Base-by-base conservation (phyloP, 352 stramenopile species). In the Pythium brachiatum region DNA sequence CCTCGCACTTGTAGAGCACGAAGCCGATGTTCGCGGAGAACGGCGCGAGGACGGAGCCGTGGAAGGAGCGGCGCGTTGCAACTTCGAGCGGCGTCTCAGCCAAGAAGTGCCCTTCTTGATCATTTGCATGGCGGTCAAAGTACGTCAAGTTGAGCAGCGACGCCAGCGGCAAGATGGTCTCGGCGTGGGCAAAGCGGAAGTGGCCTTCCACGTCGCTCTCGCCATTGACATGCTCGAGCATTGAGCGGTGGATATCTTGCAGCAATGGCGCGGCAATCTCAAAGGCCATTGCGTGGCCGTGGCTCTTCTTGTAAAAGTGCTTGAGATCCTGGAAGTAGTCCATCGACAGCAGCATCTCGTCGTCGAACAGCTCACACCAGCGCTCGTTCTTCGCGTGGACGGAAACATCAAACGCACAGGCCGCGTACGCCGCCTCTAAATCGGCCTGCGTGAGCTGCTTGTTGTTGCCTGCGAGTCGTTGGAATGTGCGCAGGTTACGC, bases 261-360 rank as follows among this genome's bases (percentile, higher is more conserved):
- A 94, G 62, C 27, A 94, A 59, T 36, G 85, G 85, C 26, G 85
- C 58, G 6, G 85, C 85, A 51, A 94, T 92, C 67, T 88, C 83
- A 31, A 79, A 85, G 4, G 85, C 83, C 16, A 94, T 51, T 3
- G 79, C 66, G 60, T 91, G 72, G 6, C 85, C 85, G 48, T 92
- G 81, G 58, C 85, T 87, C 61, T 94, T 94, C 38, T 79, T 78
- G 79, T 94, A 94, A 32, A 92, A 94, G 46, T 92, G 78, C 57
- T 94, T 94, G 44, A 94, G 78, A 57, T 94, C 86, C 60, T 94
- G 81, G 63, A 86, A 91, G 32, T 92, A 94, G 62, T 94, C 86
- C 78, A 94, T 88, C 1, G 80, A 80, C n/a, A 78, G 57, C 21
- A 94, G 69, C 80, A 83, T 76, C 21, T 88, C 74, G 7, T 74